phyloP scores from a whole-genome alignment of 768 basidiomycete species.

The Pleurotus djamor region DNA sequence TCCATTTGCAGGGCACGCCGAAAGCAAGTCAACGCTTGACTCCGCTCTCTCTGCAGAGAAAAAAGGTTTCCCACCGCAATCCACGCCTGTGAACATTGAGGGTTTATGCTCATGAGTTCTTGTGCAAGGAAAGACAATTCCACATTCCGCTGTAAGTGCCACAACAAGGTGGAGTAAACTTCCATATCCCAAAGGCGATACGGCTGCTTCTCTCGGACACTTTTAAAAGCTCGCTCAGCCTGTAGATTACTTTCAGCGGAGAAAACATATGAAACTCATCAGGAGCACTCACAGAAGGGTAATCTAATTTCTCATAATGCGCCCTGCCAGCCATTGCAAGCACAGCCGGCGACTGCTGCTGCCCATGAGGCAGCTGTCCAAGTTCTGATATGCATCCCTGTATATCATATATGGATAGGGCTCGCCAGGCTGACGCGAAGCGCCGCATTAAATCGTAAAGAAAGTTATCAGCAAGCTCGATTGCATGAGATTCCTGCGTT shows the following conservation, averaged over 20 bases:
- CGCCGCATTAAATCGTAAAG: slow-evolving; percentile 78
- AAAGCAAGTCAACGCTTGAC: slow-evolving; percentile 93
- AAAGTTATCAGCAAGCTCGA: slow-evolving; percentile 77
- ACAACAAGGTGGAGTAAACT: slow-evolving; percentile 91
- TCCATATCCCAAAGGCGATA: slow-evolving; percentile 93
- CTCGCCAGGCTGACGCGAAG: slow-evolving; percentile 79
- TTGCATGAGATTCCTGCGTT: slow-evolving; percentile 69
- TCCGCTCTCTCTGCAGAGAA: slow-evolving; percentile 90
- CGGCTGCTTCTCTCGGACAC: slow-evolving; percentile 82
- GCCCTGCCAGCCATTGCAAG: slow-evolving; percentile 83
- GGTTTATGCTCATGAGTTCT: slow-evolving; percentile 81
- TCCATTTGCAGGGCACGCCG: slow-evolving; percentile 87
- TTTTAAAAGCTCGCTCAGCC: slow-evolving; percentile 90
- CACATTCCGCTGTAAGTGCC: slow-evolving; percentile 87
- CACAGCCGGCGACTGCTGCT: slow-evolving; percentile 76
- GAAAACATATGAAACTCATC: slow-evolving; percentile 11
- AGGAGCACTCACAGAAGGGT: slow-evolving; percentile 68
- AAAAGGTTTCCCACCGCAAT: slow-evolving; percentile 96
- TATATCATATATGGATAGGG: slow-evolving; percentile 75
- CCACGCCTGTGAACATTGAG: slow-evolving; percentile 89
- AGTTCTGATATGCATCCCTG: slow-evolving; percentile 73
- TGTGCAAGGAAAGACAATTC: slow-evolving; percentile 92
- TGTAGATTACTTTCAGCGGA: slow-evolving; percentile 33
- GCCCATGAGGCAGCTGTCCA: slow-evolving; percentile 68
- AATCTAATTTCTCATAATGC: slow-evolving; percentile 89